A percentile compares a stretch with the other conserved stretches of the same genome.
Conservation (phyloP, 805 yeast genomes). For the Barnettozyma botsteinii region DNA sequence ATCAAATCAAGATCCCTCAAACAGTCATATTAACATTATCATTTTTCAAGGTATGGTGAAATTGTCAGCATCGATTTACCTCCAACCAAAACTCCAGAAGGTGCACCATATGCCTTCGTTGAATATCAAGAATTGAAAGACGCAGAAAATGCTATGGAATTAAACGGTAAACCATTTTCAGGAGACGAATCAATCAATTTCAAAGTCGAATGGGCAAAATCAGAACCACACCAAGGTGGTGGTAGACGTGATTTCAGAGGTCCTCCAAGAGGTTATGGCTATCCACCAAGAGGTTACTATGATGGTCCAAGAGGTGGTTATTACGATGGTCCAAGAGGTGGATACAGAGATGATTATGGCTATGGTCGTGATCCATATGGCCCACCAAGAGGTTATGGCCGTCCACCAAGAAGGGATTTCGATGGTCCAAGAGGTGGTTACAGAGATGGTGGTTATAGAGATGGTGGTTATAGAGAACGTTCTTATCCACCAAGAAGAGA, state of each 20-base stretch:
- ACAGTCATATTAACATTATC: conserved; percentile 5
- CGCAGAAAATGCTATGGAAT: conserved; percentile 46
- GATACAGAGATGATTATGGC: conserved; percentile 10
- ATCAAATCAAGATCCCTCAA: not conserved
- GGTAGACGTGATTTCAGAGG: conserved; percentile 18
- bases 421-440: conserved; percentile 17
- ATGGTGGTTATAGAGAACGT: conserved; percentile 16
- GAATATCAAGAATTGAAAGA: conserved; percentile 48
- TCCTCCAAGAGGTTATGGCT: conserved; percentile 11
- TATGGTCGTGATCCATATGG: conserved; percentile 16
- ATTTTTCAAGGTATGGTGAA: conserved; percentile 42
- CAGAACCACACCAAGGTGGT: conserved; percentile 41
- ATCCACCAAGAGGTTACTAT: conserved; percentile 11
- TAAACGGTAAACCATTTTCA: conserved; percentile 41
- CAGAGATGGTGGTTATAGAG: conserved; percentile 12
- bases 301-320: conserved; percentile 11
- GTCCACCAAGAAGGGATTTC: conserved; percentile 12
- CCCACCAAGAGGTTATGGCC: conserved; percentile 10
- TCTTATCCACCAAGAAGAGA: conserved; percentile 14
- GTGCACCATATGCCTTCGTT: conserved; percentile 59
- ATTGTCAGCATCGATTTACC: conserved; percentile 56
- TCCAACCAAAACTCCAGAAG: conserved; percentile 55
- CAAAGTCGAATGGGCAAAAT: conserved; percentile 50
- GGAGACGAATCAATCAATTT: conserved; percentile 36
- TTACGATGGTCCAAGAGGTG: conserved; percentile 14